Percentiles rank a stretch among this genome's conserved stretches.
Conservation (phyloP, 2,329 filamentous ascomycete species). For the Cladophialophora carrionii region DNA sequence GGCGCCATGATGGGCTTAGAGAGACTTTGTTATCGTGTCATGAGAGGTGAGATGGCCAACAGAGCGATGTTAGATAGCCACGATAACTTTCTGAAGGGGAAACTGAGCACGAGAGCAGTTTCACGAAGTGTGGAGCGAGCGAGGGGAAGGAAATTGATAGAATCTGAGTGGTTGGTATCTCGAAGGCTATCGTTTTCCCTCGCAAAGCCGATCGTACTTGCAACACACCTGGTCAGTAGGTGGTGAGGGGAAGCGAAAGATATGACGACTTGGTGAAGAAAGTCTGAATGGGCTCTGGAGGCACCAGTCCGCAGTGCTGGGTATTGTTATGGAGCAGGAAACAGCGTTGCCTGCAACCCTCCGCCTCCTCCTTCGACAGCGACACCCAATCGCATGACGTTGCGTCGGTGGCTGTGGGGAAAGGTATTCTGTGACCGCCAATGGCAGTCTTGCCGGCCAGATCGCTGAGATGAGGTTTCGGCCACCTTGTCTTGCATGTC, state of each 20-base stretch:
- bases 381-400: not conserved
- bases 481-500: not conserved
- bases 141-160: not conserved
- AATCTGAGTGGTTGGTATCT: not conserved
- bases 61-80: slow-evolving; percentile 6
- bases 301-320: not conserved
- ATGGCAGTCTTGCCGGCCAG: not conserved
- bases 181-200: not conserved
- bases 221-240: not conserved
- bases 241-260: not conserved
- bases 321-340: not conserved
- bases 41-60: slow-evolving; percentile 8
- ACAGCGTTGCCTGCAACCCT: slow-evolving; percentile 4
- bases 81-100: slow-evolving; percentile 15
- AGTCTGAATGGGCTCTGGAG: not conserved
- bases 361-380: not conserved
- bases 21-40: slow-evolving; percentile 18
- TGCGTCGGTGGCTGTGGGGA: not conserved
- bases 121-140: not conserved
- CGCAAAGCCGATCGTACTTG: not conserved
- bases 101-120: slow-evolving; percentile 19
- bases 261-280: not conserved
- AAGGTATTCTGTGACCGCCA: not conserved
- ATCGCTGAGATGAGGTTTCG: not conserved
- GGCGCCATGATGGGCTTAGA: slow-evolving; percentile 26